Conservation (phyloP, 169 alveolate species). For the Plasmodium ovale region DNA sequence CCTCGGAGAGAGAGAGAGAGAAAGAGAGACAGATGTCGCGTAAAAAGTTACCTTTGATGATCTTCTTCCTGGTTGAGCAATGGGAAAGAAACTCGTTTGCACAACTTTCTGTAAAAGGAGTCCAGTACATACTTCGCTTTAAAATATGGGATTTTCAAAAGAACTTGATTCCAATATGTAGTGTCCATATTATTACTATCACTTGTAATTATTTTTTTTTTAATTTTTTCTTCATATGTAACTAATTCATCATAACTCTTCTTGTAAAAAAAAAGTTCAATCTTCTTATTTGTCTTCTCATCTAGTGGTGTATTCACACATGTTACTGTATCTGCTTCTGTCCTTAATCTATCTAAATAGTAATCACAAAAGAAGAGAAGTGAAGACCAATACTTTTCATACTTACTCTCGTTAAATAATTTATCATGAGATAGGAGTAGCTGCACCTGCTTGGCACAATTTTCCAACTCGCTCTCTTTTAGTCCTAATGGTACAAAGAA, state of each 20-base stretch:
- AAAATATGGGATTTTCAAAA: constrained; percentile 81
- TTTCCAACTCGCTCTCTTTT: constrained; percentile 34
- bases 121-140: constrained; percentile 77
- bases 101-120: constrained; percentile 16
- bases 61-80: background rate
- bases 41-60: background rate
- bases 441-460: constrained; percentile 31
- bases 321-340: background rate
- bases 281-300: constrained; percentile 77
- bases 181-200: constrained; percentile 78
- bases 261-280: constrained; percentile 74
- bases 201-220: constrained; percentile 76
- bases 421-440: constrained; percentile 19
- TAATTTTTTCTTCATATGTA: constrained; percentile 85
- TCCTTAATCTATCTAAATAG: background rate
- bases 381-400: constrained; percentile 27
- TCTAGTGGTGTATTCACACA: constrained; percentile 54
- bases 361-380: constrained; percentile 28
- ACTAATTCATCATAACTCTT: constrained; percentile 73
- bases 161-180: constrained; percentile 86
- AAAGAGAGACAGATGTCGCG: too few relatives aligned
- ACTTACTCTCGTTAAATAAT: constrained; percentile 11
- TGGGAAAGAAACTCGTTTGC: background rate
- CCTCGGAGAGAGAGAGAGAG: too few relatives aligned
- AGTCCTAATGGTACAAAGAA: background rate